Evolutionary conservation across 352 stramenopile species (phyloP), one percentile per base, ranked within the genome.

Genomic region (Pythium insidiosum): DNA sequence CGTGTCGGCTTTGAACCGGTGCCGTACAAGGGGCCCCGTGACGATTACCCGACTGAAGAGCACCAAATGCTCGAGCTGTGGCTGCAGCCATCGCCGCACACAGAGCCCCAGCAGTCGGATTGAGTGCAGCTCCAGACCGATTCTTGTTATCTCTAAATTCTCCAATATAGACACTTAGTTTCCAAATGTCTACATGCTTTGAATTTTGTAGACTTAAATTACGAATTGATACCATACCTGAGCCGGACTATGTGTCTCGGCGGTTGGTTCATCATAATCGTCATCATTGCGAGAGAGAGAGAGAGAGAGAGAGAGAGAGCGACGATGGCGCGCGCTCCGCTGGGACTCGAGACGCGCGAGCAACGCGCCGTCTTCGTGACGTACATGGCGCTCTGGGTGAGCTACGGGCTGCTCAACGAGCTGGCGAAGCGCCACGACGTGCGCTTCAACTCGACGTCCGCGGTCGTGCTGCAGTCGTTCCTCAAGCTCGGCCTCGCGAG

Each of bases 371-470:
- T 90, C 44, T 90, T 90, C 51, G 51, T 86, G 47, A 75, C 72
- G 47, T 90, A 90, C 60, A 90, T 90, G 60, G 47, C 47, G 2
- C 73, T 90, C 20, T 90, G 77, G 74, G 71, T 90, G 9, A 58
- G 55, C 57, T 90, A 90, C 53, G 77, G 77, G 0, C 60, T 90
- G 12, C 59, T 90, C 10, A 90, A 88, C 37, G 77, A 90, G 53
- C 58, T 86, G 35, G 73, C 74, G 11, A 90, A 88, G 58, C 74
- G 68, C 34, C 43, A 72, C 39, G 49, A 68, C 53, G 70, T 88
- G 37, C 57, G 33, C 42, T 90, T 90, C 56, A 86, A 86, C 57
- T 85, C 74, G 13, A 76, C 74, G 29, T 73, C 72, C 24, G 77
- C 77, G 0, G 77, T 90, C 23, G 73, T 90, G 59, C 57, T 87